Evolutionary conservation across 768 basidiomycete species (phyloP), one percentile per base, ranked within the genome.

Genomic region (Calocera cornea): DNA sequence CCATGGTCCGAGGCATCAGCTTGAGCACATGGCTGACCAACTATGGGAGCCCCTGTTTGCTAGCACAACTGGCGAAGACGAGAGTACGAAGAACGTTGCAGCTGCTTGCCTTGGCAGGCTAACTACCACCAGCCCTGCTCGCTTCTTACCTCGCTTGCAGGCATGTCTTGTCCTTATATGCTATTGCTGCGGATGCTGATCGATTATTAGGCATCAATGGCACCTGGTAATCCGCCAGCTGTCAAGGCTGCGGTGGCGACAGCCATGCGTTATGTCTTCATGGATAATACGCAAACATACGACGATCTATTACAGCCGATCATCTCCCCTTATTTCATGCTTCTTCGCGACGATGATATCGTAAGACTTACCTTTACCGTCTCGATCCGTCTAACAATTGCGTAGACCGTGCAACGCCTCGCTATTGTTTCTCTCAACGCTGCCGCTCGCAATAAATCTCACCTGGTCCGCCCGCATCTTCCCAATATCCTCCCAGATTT

Each of bases 41-140:
- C 84, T 98, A 10, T 99, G 97, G 97, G 81, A 81, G 1, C 95
- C 95, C 2, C 82, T 99, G 16, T 95, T 98, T 75, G 86, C 90
- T 72, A 89, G 93, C 75, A 93, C 92, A 12, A 88, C 91, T 68
- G 88, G 86, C 69, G 83, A 89, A 17, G 95, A 95, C 69, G 95
- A 97, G 77, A 89, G 89, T 8, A 89, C 92, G 0, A 81, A 95
- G 64, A 97, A 97, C 74, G 92, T 97, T 40, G 92, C 95, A 29
- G 94, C 97, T 54, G 95, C 95, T 1, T 97, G 95, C 74, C 83
- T 99, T 19, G 97, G 97, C 36, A 97, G 97, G 76, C 81, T 99
- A 34, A 95, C 94, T 0, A 91, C 90, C 0, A 90, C 92, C 0
- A 89, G 94, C 67, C 94, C 97, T 2, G 86, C 87, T 0, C 87